A percentile compares a stretch with the other conserved stretches of the same genome.
Conservation (phyloP, 1,284 basidiomycete species). For the Bondarzewia mesenterica region DNA sequence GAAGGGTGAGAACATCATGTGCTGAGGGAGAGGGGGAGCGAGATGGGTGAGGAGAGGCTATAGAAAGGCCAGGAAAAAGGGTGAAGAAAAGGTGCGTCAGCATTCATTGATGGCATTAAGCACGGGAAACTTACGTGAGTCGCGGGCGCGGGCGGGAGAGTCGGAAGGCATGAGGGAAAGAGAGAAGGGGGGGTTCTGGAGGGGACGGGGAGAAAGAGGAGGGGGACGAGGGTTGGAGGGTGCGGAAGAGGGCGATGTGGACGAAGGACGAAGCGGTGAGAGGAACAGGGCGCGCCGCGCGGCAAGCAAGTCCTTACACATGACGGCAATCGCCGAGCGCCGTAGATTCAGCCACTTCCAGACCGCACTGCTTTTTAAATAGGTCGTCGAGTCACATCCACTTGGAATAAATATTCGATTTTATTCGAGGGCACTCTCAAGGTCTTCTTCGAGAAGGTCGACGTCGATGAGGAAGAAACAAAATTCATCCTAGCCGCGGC, state of each 20-base stretch:
- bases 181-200: conserved; percentile 21
- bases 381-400: too few relatives aligned
- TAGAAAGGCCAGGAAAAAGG: conserved; percentile 7
- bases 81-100: conserved; percentile 3
- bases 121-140: conserved; percentile 34
- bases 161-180: conserved; percentile 55
- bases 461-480: too few relatives aligned
- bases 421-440: too few relatives aligned
- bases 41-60: conserved; percentile 44
- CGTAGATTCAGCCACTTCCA: not conserved
- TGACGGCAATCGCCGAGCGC: not conserved
- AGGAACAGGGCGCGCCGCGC: too few relatives aligned
- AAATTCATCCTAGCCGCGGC: too few relatives aligned
- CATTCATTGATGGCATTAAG: conserved; percentile 8
- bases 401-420: too few relatives aligned
- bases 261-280: not conserved
- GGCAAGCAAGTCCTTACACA: too few relatives aligned
- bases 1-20: conserved; percentile 75
- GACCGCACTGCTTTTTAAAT: not conserved
- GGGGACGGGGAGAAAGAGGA: conserved; percentile 21
- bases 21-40: conserved; percentile 57
- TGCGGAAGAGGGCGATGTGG: not conserved
- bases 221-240: conserved; percentile 4
- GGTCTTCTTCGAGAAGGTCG: too few relatives aligned
- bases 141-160: conserved; percentile 36